A percentile compares a stretch with the other conserved stretches of the same genome.
phyloP scores from a whole-genome alignment of 2,329 filamentous ascomycete species.

The Epicoccum sorghinum region DNA sequence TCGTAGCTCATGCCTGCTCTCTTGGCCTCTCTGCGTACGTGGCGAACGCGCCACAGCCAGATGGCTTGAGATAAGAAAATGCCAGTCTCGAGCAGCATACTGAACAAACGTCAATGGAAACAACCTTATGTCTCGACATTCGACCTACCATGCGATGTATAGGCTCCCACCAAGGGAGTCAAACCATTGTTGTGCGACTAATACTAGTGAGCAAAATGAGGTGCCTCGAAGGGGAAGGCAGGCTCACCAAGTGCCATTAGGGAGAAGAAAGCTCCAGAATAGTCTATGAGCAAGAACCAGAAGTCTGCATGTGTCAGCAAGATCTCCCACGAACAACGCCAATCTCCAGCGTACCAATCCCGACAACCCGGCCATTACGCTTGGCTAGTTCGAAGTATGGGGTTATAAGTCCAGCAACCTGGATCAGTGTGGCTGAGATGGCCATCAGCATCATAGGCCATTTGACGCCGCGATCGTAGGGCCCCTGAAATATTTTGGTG shows the following conservation, averaged over 20 bases:
- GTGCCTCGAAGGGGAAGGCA: background rate
- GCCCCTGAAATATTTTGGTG: slow-evolving; percentile 48
- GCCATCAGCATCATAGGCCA: slow-evolving; percentile 64
- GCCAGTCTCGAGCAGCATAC: slow-evolving; percentile 63
- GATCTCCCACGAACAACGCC: background rate
- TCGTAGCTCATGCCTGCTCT: slow-evolving; percentile 61
- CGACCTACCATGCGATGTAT: slow-evolving; percentile 64
- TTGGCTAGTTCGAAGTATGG: slow-evolving; percentile 69
- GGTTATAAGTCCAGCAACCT: slow-evolving; percentile 63
- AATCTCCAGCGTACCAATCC: slow-evolving; percentile 58
- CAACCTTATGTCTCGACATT: background rate
- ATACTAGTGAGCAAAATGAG: slow-evolving; percentile 32
- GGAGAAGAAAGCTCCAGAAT: slow-evolving; percentile 66
- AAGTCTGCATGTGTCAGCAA: slow-evolving; percentile 47
- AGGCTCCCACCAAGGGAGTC: slow-evolving; percentile 66
- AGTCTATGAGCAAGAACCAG: slow-evolving; percentile 66
- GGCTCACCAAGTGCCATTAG: slow-evolving; percentile 64
- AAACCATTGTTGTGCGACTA: slow-evolving; percentile 65
- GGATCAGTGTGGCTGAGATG: slow-evolving; percentile 62
- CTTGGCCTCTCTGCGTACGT: slow-evolving; percentile 60
- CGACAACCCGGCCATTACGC: slow-evolving; percentile 64
- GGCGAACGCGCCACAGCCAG: slow-evolving; percentile 63
- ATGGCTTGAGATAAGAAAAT: slow-evolving; percentile 66
- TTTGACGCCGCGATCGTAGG: slow-evolving; percentile 60
- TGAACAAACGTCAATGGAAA: slow-evolving; percentile 27